Percentiles rank a stretch among this genome's conserved stretches.
Conservation (phyloP, 2,329 filamentous ascomycete genomes). For the Nemania abortiva region DNA sequence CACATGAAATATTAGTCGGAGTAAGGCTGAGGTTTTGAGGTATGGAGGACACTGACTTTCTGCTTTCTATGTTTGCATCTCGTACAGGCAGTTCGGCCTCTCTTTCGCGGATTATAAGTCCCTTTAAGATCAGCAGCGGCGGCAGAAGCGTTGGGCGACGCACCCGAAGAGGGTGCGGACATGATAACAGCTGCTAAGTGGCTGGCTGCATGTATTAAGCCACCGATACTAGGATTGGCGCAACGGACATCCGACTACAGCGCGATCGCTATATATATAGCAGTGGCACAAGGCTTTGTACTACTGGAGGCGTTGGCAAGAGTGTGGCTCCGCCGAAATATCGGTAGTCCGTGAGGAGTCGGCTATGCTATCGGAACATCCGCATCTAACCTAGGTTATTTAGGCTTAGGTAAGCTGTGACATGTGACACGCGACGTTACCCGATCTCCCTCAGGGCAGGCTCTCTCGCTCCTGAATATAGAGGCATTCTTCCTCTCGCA, state of each 20-base stretch:
- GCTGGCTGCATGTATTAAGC: constrained; percentile 10
- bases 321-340: constrained; percentile 26
- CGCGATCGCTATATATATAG: background rate
- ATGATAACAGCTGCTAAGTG: constrained; percentile 20
- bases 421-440: background rate
- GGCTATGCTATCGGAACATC: constrained; percentile 29
- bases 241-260: constrained; percentile 34
- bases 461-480: background rate
- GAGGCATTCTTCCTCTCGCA: no score
- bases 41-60: constrained; percentile 50
- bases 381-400: background rate
- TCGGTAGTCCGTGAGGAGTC: constrained; percentile 34
- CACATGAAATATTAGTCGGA: constrained; percentile 6
- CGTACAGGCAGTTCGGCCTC: constrained; percentile 59
- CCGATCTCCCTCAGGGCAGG: background rate
- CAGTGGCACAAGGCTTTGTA: background rate
- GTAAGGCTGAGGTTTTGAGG: background rate
- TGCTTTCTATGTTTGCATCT: constrained; percentile 61
- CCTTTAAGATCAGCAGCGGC: constrained; percentile 27
- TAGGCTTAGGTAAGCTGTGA: constrained; percentile 7
- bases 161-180: constrained; percentile 31
- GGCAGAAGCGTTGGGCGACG: constrained; percentile 34
- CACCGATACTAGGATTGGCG: constrained; percentile 2
- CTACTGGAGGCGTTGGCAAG: background rate
- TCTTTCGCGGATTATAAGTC: constrained; percentile 56